Percentiles rank a stretch among this genome's conserved stretches.
Conservation (phyloP, 2,329 filamentous ascomycete species). For the Pseudogymnoascus pannorum region DNA sequence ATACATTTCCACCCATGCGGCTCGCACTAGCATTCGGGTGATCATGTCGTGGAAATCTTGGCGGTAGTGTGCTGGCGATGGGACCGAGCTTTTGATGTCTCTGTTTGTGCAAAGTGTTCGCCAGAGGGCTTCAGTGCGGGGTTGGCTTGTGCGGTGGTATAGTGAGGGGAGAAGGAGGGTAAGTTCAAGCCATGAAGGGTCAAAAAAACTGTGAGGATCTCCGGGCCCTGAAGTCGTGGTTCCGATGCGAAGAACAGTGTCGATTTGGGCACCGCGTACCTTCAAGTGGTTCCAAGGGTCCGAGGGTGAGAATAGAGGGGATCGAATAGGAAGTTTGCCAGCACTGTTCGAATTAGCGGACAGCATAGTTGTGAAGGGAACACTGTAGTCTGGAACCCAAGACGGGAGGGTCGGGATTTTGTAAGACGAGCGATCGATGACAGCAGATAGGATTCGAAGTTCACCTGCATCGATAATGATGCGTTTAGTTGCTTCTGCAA, state of each 20-base stretch:
- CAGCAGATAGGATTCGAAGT: neutral
- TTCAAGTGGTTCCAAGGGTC: neutral
- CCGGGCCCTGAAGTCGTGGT: neutral
- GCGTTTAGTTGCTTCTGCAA: neutral
- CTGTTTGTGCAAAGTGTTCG: neutral
- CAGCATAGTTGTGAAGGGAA: neutral
- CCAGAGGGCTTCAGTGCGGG: neutral
- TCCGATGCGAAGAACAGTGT: neutral
- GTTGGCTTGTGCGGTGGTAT: neutral
- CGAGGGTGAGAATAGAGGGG: neutral
- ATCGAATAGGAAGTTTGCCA: neutral
- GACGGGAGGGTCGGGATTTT: neutral
- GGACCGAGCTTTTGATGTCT: neutral
- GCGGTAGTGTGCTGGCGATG: neutral
- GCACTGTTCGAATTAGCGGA: neutral
- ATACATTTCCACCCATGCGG: neutral
- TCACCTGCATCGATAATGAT: neutral
- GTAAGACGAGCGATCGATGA: neutral
- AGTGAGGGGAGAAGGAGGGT: neutral
- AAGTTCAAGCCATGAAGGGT: neutral
- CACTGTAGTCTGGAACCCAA: conserved; percentile 11
- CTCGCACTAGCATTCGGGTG: neutral
- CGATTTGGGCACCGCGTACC: neutral
- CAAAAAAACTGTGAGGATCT: neutral
- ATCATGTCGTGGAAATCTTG: neutral